Base-by-base conservation (phyloP, 306 rosid species). In the Morella rubra region DNA sequence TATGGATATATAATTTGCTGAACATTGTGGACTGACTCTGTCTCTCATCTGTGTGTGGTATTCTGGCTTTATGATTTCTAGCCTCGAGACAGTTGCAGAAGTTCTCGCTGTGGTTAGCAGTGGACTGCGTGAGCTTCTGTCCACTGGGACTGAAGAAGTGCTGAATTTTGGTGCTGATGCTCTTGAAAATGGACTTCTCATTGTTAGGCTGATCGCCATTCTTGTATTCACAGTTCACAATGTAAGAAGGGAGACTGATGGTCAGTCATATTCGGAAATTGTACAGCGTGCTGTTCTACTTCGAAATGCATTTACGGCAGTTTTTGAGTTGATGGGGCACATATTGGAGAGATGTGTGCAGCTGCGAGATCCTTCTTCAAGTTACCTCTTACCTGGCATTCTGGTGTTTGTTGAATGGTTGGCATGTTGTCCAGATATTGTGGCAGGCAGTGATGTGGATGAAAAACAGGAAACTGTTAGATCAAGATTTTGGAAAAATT, bases 331-430 rank as follows among this genome's bases (percentile, higher is more conserved):
- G 93, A 87, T 91, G 92, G 87, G 93, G 53, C 88, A 76, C 80
- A 82, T 95, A 32, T 59, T 95, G 22, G 97, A 87, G 83, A 95
- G 91, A 83, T 92, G 97, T 51, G 60, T 66, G 68, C 91, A 84
- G 88, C 83, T 90, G 75, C 67, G 18, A 13, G 93, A 92, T 83
- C 93, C 97, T 68, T 80, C 90, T 76, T 88, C 89, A 52, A 89
- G 96, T 85, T 86, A 73, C 86, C 89, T 95, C 73, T 76, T 95
- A 81, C 93, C 99, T 10, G 97, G 97, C 72, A 89, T 95, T 83
- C 85, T 95, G 64, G 89, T 95, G 71, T 90, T 95, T 82, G 80
- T 88, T 62, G 99, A 95, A 84, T 95, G 99, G 99, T 87, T 95
- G 92, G 97, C 99, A 37, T 87, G 92, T 77, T 82, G 79, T 79